Base-by-base conservation (phyloP, 2,329 filamentous ascomycete genomes). In the Rhynchosporium agropyri region DNA sequence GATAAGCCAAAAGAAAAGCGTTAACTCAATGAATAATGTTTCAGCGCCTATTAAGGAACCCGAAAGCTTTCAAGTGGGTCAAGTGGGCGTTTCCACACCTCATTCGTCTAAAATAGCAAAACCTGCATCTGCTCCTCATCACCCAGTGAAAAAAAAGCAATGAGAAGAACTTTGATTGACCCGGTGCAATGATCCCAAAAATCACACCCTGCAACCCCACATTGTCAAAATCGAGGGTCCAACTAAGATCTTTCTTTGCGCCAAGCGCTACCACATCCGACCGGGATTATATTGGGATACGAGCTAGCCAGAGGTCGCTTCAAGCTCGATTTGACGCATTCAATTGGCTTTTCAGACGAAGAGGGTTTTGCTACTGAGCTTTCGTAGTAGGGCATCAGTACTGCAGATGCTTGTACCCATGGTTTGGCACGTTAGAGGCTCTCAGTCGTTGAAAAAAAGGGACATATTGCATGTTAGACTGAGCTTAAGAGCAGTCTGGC, bases 181-280 rank as follows among this genome's bases (percentile, higher is more conserved):
- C 42, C 38, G 51, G 29, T 28, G 20, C 51, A 33, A 40, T 54
- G 51, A 54, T 54, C 51, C 51, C 51, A 40, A 54, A 10, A 54
- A 20, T 20, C 50, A 20, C 28, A 20, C 51, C 51, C 36, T 42
- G 51, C 20, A 54, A 54, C 51, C 51, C 51, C 51, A 54, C 10
- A 54, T 4, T 33, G 33, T 36, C 51, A 42, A 20, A 20, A 28
- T n/a, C 10, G 20, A 10, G 20, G 36, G 26, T 20, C 51, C 51
- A 29, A 54, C 51, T 20, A 54, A 15, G 51, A 40, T 42, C 20
- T 38, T 5, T 20, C 51, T 10, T 38, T 40, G 6, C 33, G 51
- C 51, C 51, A 54, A 54, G 51, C 51, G 33, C 51, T 54, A 54
- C 36, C 51, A 33, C 33, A 42, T 54, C 36, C 40, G n/a, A 54